phyloP scores from a whole-genome alignment of 2,329 filamentous ascomycete species.

The Penicillium freii region DNA sequence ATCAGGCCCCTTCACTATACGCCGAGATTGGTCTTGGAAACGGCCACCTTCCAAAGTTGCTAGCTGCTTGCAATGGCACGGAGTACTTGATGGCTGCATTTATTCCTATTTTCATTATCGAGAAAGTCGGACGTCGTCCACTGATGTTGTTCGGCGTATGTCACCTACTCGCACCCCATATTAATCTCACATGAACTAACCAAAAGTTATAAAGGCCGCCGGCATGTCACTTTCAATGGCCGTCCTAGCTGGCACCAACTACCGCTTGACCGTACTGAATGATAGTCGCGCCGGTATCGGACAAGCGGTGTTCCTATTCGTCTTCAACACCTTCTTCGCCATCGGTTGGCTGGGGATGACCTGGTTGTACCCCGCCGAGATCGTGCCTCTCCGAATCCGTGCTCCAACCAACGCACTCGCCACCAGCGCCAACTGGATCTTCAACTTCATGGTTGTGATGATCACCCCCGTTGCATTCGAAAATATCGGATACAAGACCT shows the following conservation, averaged over 20 bases:
- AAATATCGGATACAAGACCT: slow-evolving; percentile 52
- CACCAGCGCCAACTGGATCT: slow-evolving; percentile 56
- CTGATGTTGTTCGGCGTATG: slow-evolving; percentile 66
- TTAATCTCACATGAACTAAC: background rate
- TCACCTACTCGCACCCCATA: background rate
- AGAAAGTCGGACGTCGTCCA: slow-evolving; percentile 56
- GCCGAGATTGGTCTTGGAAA: slow-evolving; percentile 19
- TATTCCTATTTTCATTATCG: slow-evolving; percentile 49
- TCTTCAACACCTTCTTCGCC: slow-evolving; percentile 62
- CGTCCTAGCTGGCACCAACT: slow-evolving; percentile 45
- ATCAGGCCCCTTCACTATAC: slow-evolving; percentile 22
- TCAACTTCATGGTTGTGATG: slow-evolving; percentile 64
- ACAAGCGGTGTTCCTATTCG: slow-evolving; percentile 56
- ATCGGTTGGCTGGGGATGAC: slow-evolving; percentile 62
- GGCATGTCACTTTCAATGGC: slow-evolving; percentile 64
- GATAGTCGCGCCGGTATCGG: slow-evolving; percentile 42
- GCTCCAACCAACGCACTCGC: slow-evolving; percentile 61
- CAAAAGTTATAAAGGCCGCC: slow-evolving; percentile 31
- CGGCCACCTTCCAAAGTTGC: slow-evolving; percentile 27
- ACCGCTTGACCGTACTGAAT: slow-evolving; percentile 28
- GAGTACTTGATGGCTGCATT: slow-evolving; percentile 51
- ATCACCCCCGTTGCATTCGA: slow-evolving; percentile 60
- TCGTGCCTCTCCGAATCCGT: slow-evolving; percentile 54
- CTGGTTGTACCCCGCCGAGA: slow-evolving; percentile 61
- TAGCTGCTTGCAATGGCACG: slow-evolving; percentile 51